Base-by-base conservation (phyloP, 179 eudicot genomes). In the Gypsophila paniculata region DNA sequence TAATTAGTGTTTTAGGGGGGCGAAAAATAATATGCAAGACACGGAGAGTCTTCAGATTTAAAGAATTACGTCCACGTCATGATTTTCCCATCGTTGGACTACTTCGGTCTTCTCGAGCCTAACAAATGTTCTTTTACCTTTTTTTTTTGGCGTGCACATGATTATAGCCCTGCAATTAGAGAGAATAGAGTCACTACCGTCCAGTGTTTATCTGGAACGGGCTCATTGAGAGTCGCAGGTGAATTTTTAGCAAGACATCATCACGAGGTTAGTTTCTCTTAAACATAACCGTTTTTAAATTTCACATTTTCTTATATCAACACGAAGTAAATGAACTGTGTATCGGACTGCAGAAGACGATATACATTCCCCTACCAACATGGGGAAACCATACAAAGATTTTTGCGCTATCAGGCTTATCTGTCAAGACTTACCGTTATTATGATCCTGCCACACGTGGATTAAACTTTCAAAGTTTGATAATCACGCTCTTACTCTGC, bases 301-400 rank as follows among this genome's bases (percentile, higher is more conserved):
- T 19, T 1, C 9, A 13, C 11, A 1, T 4, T 25, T 29, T n/a
- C n/a, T n/a, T 29, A 70, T 19, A 21, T 67, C 49, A 65, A 68
- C 52, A n/a, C 15, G 15, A 38, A 44, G 13, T 44, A n/a, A 55
- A 39, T 54, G 25, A 52, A 52, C n/a, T 75, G 25, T 63, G 23
- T 71, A 29, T 73, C 60, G 34, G 48, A 21, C 46, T 82, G 81
- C 87, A 88, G 99, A 86, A 74, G 59, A 85, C 86, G 18, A 88
- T 94, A 65, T 94, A 89, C 64, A 91, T 91, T 74, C 97, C 99
- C 32, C 82, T 66, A 42, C 97, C 99, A 70, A 91, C 99, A 75
- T 94, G 99, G 96, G 99, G 99, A 71, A 94, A 94, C 86, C 99
- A 94, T 69, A 81, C 90, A 15, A 94, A 91, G 79, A 80, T 91